Conservation (phyloP, 139 green algal genomes). For the Tetradesmus lagerheimii region DNA sequence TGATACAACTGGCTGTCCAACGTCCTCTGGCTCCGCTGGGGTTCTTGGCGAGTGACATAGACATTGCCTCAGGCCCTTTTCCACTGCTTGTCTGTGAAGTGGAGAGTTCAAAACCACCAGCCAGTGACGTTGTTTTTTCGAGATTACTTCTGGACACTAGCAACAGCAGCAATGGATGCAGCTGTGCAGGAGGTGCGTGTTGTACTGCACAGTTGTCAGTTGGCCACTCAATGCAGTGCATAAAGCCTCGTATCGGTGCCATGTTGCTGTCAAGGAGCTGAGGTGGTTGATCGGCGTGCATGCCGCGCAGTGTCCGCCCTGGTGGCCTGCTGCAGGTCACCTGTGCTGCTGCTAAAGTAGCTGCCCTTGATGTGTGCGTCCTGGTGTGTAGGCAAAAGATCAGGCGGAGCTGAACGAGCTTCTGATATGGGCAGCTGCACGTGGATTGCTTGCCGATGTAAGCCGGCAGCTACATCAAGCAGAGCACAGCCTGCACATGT, state of each 20-base stretch:
- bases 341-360: not conserved
- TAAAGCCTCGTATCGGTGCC: not conserved
- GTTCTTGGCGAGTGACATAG: not conserved
- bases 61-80: no score
- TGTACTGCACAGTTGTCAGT: conserved; percentile 1
- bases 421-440: conserved; percentile 73
- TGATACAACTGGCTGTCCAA: no score
- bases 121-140: not conserved
- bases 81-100: not conserved
- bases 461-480: not conserved
- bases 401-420: conserved; percentile 68
- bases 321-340: not conserved
- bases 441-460: conserved; percentile 78
- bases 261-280: not conserved
- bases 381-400: conserved; percentile 45
- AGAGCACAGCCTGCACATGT: not conserved
- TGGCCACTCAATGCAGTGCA: not conserved
- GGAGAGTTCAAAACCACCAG: not conserved
- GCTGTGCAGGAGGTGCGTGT: conserved; percentile 42
- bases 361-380: not conserved
- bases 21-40: not conserved
- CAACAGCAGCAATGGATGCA: conserved; percentile 24
- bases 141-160: not conserved
- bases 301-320: not conserved
- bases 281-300: not conserved